Base-by-base conservation (phyloP, 768 basidiomycete genomes). In the Tylopilus sp. region DNA sequence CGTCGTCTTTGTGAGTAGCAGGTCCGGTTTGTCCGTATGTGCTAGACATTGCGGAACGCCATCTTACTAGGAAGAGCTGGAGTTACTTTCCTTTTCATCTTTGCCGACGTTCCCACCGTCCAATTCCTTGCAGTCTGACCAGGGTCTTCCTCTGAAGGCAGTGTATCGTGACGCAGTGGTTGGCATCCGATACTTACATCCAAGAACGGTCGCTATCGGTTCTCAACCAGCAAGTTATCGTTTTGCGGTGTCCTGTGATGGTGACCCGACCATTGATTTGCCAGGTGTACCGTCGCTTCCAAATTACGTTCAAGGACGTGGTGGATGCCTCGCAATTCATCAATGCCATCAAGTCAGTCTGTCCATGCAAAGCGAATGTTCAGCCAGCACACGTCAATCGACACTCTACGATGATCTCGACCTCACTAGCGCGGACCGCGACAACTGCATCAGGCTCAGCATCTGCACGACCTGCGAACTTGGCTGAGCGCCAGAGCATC, bases 241-340 rank as follows among this genome's bases (percentile, higher is more conserved):
- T 47, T 13, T 34, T 41, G 19, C 33, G 42, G 41, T 24, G 10
- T 22, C 14, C 34, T 19, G 3, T 31, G 29, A 29, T 34, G 19
- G 19, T 3, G n/a, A 19, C 19, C 57, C 61, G 49, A 67, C 42
- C 14, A 24, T 26, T 36, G 13, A 25, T 57, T 48, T 47, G 8
- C n/a, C 55, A 90, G 89, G 70, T 75, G 3, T 88, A 85, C 65
- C 82, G 86, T 46, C 84, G 89, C 16, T 88, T 92, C 60, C 89
- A 92, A 64, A 77, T 90, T 26, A 83, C 84, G 21, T 89, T 92
- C 56, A 63, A 73, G 46, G 74, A 77, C n/a, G 47, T 72, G 16
- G 53, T 65, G 3, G 76, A 79, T 29, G 80, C 83, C 0, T 63
- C 72, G 3, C 77, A 81, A 56, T 86, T 87, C 55, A 78, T 89